Conservation (phyloP, 1,284 basidiomycete species). For the Fomitopsis palustris region DNA sequence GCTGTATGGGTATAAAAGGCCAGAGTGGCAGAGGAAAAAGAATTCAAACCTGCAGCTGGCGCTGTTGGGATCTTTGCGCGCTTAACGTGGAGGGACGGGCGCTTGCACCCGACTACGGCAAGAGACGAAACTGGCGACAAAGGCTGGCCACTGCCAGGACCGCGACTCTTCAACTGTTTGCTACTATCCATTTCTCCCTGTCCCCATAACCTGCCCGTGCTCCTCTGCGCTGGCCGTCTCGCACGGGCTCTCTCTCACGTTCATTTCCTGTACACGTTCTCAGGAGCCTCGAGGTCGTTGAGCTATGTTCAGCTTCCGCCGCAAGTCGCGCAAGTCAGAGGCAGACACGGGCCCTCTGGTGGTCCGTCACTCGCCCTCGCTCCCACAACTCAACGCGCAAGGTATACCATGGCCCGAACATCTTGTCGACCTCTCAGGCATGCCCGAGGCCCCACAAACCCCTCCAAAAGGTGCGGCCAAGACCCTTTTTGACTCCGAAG, state of each 20-base stretch:
- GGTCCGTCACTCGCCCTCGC: constrained; percentile 65
- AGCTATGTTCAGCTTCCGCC: constrained; percentile 72
- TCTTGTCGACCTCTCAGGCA: constrained; percentile 65
- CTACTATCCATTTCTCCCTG: neutral
- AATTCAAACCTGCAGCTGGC: no score
- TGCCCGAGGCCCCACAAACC: constrained; percentile 42
- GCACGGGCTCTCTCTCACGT: constrained; percentile 5
- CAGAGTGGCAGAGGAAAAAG: no score
- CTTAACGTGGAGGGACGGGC: neutral
- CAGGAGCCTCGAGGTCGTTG: constrained; percentile 5
- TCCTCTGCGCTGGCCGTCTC: constrained; percentile 19
- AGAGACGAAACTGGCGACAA: neutral
- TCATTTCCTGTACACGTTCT: constrained; percentile 10
- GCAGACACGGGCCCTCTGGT: constrained; percentile 36
- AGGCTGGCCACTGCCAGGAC: neutral
- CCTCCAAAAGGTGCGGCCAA: constrained; percentile 60
- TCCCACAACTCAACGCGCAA: constrained; percentile 68
- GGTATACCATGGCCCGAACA: constrained; percentile 79
- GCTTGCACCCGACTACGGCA: neutral
- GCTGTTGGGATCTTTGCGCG: neutral
- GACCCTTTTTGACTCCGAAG: constrained; percentile 52
- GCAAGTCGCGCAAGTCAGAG: constrained; percentile 48
- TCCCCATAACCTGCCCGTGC: neutral
- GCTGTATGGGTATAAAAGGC: no score
- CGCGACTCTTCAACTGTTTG: neutral